A percentile compares a stretch with the other conserved stretches of the same genome.
These are phyloP conservation scores for Lanmaoa pseudosensibilis DNA, from an alignment of 768 basidiomycete genomes.

Conservation along the genomic window DNA sequence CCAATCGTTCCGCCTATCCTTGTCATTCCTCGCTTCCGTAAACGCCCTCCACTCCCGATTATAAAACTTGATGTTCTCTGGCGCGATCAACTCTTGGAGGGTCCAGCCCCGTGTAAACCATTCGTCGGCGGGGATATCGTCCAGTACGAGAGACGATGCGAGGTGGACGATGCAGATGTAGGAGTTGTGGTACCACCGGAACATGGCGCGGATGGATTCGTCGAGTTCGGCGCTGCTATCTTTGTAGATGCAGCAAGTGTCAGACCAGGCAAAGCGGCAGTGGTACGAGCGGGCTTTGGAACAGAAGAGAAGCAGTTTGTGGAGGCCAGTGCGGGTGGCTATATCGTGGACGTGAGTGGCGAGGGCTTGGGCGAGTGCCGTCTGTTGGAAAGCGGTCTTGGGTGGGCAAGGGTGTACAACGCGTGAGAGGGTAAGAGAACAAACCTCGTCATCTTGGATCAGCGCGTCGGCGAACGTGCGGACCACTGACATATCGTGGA, in stretches of 20 bases:
- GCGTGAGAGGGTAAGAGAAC: not conserved
- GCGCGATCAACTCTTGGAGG: conserved; percentile 21
- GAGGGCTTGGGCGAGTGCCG: not conserved
- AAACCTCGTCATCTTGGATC: conserved; percentile 3
- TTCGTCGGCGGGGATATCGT: conserved; percentile 9
- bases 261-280: conserved; percentile 20
- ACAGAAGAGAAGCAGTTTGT: conserved; percentile 13
- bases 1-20: not conserved
- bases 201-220: conserved; percentile 29
- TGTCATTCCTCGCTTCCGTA: conserved; percentile 5
- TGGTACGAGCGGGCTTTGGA: conserved; percentile 6
- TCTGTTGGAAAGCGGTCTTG: not conserved
- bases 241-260: conserved; percentile 28
- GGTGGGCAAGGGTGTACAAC: too few species aligned
- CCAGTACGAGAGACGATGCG: not conserved
- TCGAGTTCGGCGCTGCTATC: conserved; percentile 24
- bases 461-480: not conserved
- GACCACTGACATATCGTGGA: conserved; percentile 6
- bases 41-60: conserved; percentile 6
- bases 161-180: conserved; percentile 22
- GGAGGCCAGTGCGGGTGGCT: not conserved
- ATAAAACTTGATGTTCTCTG: conserved; percentile 19
- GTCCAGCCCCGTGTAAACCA: conserved; percentile 25
- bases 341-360: not conserved
- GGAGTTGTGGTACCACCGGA: conserved; percentile 26